These are phyloP conservation scores for Kluyveromyces dobzhanskii DNA, from an alignment of 805 yeast genomes.

Conservation along the genomic window DNA sequence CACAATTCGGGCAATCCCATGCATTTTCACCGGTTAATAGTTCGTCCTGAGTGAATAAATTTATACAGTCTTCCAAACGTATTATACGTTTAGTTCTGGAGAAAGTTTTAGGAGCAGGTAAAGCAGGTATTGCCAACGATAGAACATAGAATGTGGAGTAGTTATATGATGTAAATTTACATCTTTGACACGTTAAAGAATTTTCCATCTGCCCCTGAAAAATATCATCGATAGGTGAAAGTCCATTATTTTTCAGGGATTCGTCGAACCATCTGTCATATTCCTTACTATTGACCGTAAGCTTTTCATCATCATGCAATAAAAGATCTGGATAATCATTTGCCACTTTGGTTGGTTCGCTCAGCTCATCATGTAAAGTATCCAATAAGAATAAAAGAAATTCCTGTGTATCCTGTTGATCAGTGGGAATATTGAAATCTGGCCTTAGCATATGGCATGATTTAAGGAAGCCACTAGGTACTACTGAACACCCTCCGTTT, in stretches of 20 bases:
- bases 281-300: conserved; percentile 33
- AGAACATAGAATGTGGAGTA: conserved; percentile 56
- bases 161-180: conserved; percentile 52
- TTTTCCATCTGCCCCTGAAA: conserved; percentile 73
- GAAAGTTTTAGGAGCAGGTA: conserved; percentile 16
- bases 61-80: conserved; percentile 54
- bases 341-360: conserved; percentile 32
- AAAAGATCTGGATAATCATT: conserved; percentile 33
- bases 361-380: conserved; percentile 58
- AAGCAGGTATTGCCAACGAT: conserved; percentile 52
- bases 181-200: conserved; percentile 51
- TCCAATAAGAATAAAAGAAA: conserved; percentile 60
- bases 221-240: conserved; percentile 55
- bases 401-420: conserved; percentile 80
- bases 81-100: conserved; percentile 30
- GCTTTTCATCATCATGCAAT: conserved; percentile 25
- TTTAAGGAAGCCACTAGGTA: conserved; percentile 57
- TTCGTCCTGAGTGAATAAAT: conserved; percentile 55
- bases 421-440: conserved; percentile 58
- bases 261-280: conserved; percentile 56
- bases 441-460: conserved; percentile 47
- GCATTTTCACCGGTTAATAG: conserved; percentile 65
- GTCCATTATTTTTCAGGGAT: conserved; percentile 46
- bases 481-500: conserved; percentile 53
- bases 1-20: conserved; percentile 77